Evolutionary conservation across 2,329 filamentous ascomycete species (phyloP), one percentile per base, ranked within the genome.

Genomic region (Diatrype stigma): DNA sequence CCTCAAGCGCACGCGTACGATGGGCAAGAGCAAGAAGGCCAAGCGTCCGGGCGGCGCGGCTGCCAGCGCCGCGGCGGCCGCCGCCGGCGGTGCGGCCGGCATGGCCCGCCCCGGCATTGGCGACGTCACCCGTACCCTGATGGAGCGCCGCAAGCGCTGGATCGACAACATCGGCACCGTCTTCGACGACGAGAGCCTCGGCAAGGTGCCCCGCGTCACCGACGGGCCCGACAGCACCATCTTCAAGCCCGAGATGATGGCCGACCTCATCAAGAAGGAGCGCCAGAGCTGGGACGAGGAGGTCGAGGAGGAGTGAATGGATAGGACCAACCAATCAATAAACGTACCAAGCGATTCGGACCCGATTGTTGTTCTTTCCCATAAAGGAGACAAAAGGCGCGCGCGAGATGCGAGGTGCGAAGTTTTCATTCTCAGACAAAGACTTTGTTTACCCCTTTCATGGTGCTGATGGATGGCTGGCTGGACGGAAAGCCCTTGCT

Each of bases 11-110:
- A 97, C 93, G 26, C 85, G 94, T 45, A 96, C 90, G 1, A 87
- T 97, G 72, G 90, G 92, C 67, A 95, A 97, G 74, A 90, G 85
- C 69, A 95, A 95, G 70, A 96, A 96, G 73, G 86, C 91, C 51
- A 93, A 95, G 67, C 77, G 86, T 4, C 85, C 84, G 2, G 88
- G 89, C 42, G 89, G 87, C 48, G 85, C 87, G 2, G 86, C 90
- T 70, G 64, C 75, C 56, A 70, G 76, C n/a, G 79, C 80, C n/a
- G 76, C 76, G 32, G 77, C 73, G 14, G 81, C 73, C 28, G 74
- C 80, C 11, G n/a, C n/a, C n/a, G n/a, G n/a, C n/a, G n/a, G n/a
- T n/a, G n/a, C n/a, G n/a, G n/a, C n/a, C n/a, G 84, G 81, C 28
- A 85, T 82, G 67, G 85, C 85, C 8, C 77, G 85, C n/a, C 84